Evolutionary conservation across 2,329 filamentous ascomycete genomes (phyloP).

Genomic region (Alternaria arbusti): DNA sequence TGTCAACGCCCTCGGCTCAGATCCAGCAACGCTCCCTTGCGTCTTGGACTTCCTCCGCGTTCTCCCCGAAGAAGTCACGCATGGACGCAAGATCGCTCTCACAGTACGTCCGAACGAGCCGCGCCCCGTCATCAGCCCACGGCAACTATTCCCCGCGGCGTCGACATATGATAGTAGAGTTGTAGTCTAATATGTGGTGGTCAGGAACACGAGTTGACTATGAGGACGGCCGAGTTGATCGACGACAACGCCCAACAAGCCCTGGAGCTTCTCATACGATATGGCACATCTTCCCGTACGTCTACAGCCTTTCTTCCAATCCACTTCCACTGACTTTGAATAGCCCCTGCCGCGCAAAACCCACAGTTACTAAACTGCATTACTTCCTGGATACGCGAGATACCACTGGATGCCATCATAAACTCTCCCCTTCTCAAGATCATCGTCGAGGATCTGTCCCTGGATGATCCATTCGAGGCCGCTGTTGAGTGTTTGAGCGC

Average conservation of each 20-base stretch:
- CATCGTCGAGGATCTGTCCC: conserved; percentile 77
- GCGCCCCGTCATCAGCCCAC: conserved; percentile 45
- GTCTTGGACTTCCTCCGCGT: conserved; percentile 96
- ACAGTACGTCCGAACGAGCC: conserved; percentile 81
- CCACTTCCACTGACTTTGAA: conserved; percentile 15
- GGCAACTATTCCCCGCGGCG: conserved; percentile 43
- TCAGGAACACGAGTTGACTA: conserved; percentile 91
- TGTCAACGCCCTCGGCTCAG: conserved; percentile 76
- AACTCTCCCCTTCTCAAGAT: conserved; percentile 83
- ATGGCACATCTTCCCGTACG: conserved; percentile 88
- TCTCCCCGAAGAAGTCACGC: conserved; percentile 96
- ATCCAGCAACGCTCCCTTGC: conserved; percentile 79
- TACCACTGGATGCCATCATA: conserved; percentile 82
- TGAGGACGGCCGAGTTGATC: conserved; percentile 86
- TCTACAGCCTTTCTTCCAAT: conserved; percentile 16
- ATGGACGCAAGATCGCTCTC: conserved; percentile 99
- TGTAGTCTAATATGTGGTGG: conserved; percentile 51
- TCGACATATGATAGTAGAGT: conserved; percentile 46
- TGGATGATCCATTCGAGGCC: conserved; percentile 80
- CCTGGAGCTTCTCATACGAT: conserved; percentile 84
- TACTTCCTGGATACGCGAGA: conserved; percentile 94
- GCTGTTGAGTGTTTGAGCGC: conserved; percentile 92
- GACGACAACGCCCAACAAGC: conserved; percentile 90
- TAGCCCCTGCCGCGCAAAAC: conserved; percentile 77
- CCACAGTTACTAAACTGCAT: conserved; percentile 93